Percentiles rank a stretch among this genome's conserved stretches.
Conservation (phyloP, 371 early-diverging fungal species). For the Blakeslea trispora region DNA sequence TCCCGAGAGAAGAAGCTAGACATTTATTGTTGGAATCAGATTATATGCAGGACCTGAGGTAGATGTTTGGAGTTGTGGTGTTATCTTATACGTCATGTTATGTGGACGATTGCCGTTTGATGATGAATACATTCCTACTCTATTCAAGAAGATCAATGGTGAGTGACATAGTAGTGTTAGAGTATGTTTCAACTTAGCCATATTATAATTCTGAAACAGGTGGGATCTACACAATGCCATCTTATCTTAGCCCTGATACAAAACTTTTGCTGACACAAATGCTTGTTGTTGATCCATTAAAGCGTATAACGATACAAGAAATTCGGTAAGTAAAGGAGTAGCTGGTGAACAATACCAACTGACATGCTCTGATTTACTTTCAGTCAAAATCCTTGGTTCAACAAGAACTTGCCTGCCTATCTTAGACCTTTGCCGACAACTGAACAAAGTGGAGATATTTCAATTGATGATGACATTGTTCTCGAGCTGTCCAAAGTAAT, state of each 20-base stretch:
- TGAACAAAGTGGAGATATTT: slow-evolving; percentile 61
- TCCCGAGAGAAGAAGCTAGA: not conserved
- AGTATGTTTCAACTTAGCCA: not conserved
- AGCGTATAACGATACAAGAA: slow-evolving; percentile 90
- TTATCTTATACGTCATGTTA: slow-evolving; percentile 99
- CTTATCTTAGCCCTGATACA: slow-evolving; percentile 82
- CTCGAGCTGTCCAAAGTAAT: slow-evolving; percentile 70
- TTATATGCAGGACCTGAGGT: slow-evolving; percentile 98
- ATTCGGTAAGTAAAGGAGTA: slow-evolving; percentile 69
- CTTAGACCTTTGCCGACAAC: slow-evolving; percentile 74
- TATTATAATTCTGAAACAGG: slow-evolving; percentile 41
- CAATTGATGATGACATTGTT: slow-evolving; percentile 78
- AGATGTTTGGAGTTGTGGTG: slow-evolving; percentile 99
- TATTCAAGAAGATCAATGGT: slow-evolving; percentile 93
- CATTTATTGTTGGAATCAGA: slow-evolving; percentile 23
- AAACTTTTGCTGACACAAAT: slow-evolving; percentile 85
- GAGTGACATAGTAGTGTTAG: slow-evolving; percentile 3
- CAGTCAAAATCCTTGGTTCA: slow-evolving; percentile 90
- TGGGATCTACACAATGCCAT: slow-evolving; percentile 89
- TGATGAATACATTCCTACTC: slow-evolving; percentile 95
- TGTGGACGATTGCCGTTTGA: slow-evolving; percentile 99
- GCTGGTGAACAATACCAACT: not conserved
- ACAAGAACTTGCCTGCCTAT: slow-evolving; percentile 87
- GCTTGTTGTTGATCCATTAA: slow-evolving; percentile 95
- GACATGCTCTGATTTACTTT: not conserved